Percentiles rank a stretch among this genome's conserved stretches.
Evolutionary conservation across 768 basidiomycete species (phyloP).

Genomic region (Suillus fuscotomentosus): DNA sequence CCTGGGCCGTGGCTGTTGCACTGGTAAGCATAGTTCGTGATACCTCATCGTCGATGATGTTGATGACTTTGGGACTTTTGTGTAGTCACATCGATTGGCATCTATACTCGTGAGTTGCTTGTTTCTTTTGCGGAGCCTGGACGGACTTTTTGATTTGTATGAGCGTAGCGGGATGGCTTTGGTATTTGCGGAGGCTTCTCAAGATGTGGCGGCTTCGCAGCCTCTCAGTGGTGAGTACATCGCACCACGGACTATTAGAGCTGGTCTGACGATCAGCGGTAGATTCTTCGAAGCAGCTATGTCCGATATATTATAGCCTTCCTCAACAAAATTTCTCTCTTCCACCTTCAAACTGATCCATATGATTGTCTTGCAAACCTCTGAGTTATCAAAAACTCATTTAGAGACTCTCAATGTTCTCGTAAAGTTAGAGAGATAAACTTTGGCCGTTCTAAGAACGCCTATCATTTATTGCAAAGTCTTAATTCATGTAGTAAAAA

Average conservation of each 20-base stretch:
- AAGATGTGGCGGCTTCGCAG: not conserved
- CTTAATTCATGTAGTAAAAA: not conserved
- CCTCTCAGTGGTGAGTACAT: not conserved
- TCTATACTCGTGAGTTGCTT: not conserved
- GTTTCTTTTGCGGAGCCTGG: not conserved
- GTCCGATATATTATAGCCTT: not conserved
- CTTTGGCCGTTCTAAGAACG: not conserved
- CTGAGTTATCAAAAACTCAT: not conserved
- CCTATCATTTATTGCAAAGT: conserved; percentile 8
- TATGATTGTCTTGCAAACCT: not conserved
- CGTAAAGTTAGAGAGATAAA: not conserved
- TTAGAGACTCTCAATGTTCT: not conserved
- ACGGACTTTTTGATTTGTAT: not conserved
- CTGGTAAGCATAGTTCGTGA: not conserved
- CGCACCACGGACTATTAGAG: not conserved
- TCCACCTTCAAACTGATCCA: not conserved
- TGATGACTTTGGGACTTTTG: not conserved
- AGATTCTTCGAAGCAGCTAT: not conserved
- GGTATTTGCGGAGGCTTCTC: not conserved
- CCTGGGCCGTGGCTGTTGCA: conserved; percentile 1
- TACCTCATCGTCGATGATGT: not conserved
- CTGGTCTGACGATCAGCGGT: not conserved
- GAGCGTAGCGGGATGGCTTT: not conserved
- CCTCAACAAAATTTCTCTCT: not conserved
- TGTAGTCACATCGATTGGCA: not conserved